Base-by-base conservation (phyloP, 805 yeast genomes). In the Yarrowia alimentaria region DNA sequence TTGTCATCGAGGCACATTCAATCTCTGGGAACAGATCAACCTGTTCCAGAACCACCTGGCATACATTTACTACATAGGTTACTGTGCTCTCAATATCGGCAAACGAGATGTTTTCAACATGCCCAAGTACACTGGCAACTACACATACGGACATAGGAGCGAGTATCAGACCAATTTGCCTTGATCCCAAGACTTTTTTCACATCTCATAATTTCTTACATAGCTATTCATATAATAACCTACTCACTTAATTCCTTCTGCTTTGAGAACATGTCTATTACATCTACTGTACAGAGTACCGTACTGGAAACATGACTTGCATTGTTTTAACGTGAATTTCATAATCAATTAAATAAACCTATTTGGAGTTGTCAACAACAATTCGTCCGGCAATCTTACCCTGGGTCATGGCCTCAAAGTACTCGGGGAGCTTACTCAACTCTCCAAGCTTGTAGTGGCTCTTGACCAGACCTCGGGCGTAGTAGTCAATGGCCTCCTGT, bases 341-440 rank as follows among this genome's bases (percentile, higher is more conserved):
- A 20, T 33, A 13, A 33, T 34, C 22, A 26, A 34, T 33, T 37
- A 37, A 22, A 32, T 17, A 11, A 18, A 18, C n/a, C 69, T 71
- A 81, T 66, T 79, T 78, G 55, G 75, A 65, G 45, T 85, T 81
- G 72, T 88, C 95, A 58, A 87, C 81, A 53, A 88, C 96, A 66
- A 83, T 81, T 72, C 96, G 80, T 62, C 96, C 96, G 60, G 83
- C 78, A 64, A 88, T 82, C 74, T 83, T 78, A 62, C 93, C 93
- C 69, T 80, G 74, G 68, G 77, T 83, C 95, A 88, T 88, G 67
- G 79, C 74, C 59, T 79, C 75, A 73, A 77, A 87, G 57, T 87
- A 82, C 52, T 67, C 68, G 58, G 85, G 79, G 60, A 85, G 74
- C 62, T 79, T 79, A 54, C 87, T 78, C 61, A 86, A 75, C 54